Evolutionary conservation across 2,329 filamentous ascomycete genomes (phyloP).

Genomic region (Aspergillus sp.): DNA sequence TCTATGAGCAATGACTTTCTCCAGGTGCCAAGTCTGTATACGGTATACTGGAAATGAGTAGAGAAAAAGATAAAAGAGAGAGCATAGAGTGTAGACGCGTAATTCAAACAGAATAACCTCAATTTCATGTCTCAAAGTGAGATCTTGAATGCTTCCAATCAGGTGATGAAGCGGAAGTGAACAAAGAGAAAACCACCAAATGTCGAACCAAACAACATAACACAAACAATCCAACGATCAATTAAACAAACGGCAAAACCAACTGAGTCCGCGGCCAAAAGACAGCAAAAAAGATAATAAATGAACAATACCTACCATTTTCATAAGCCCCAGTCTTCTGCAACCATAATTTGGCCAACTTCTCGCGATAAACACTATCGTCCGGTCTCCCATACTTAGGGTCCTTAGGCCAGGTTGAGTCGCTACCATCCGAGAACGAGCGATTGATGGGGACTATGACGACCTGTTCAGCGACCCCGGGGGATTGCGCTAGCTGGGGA

Average conservation of each 20-base stretch:
- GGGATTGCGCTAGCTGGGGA: constrained; percentile 7
- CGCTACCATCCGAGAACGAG: constrained; percentile 40
- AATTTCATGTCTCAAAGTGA: too few species aligned
- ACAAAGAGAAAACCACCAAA: too few species aligned
- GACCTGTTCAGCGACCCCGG: constrained; percentile 19
- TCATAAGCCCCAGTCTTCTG: constrained; percentile 39
- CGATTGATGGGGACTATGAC: constrained; percentile 35
- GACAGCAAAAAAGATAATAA: constrained; percentile 2
- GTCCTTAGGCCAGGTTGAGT: constrained; percentile 36
- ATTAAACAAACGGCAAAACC: not conserved
- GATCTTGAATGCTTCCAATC: not conserved
- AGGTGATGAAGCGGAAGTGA: not conserved
- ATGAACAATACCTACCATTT: constrained; percentile 29
- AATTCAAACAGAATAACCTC: too few species aligned
- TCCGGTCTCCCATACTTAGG: constrained; percentile 36
- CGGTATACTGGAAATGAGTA: too few species aligned
- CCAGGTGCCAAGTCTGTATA: too few species aligned
- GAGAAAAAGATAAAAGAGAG: too few species aligned
- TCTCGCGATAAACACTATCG: constrained; percentile 48
- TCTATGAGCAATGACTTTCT: too few species aligned
- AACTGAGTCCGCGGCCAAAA: not conserved
- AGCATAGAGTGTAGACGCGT: too few species aligned
- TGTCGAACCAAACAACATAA: too few species aligned
- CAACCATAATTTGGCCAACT: constrained; percentile 52
- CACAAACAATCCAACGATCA: not conserved